phyloP scores from a whole-genome alignment of 352 stramenopile species.

The Phytophthora litchii region DNA sequence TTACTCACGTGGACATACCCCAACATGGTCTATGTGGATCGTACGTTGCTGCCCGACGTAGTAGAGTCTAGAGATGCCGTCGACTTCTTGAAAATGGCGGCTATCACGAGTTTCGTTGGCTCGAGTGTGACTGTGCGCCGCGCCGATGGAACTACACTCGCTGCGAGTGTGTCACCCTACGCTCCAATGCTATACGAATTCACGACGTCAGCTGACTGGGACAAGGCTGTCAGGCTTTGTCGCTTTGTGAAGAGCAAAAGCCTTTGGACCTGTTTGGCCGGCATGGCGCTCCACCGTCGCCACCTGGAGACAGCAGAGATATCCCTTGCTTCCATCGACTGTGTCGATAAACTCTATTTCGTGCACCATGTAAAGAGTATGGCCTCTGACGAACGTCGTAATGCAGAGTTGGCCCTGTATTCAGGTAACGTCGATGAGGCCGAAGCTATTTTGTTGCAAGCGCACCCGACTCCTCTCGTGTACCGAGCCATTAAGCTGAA shows the following conservation, averaged over 20 bases:
- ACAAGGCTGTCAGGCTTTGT: conserved; percentile 92
- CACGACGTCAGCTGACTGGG: conserved; percentile 79
- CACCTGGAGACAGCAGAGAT: conserved; percentile 94
- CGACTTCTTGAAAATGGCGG: conserved; percentile 87
- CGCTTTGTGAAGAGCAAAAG: conserved; percentile 90
- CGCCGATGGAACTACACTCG: conserved; percentile 88
- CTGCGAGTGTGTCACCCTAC: conserved; percentile 80
- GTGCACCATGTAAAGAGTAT: conserved; percentile 90
- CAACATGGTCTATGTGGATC: conserved; percentile 91
- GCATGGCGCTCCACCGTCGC: conserved; percentile 87
- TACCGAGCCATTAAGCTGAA: conserved; percentile 96
- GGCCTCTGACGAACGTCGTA: conserved; percentile 81
- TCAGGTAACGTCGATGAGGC: conserved; percentile 89
- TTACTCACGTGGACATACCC: conserved; percentile 92
- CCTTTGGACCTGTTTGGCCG: conserved; percentile 91
- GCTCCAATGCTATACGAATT: conserved; percentile 90
- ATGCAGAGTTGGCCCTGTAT: conserved; percentile 90
- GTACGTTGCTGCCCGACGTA: conserved; percentile 86
- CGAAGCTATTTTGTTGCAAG: conserved; percentile 92
- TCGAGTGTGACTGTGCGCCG: conserved; percentile 85
- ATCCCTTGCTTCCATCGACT: conserved; percentile 89
- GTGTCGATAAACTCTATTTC: conserved; percentile 95
- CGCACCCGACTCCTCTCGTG: conserved; percentile 84
- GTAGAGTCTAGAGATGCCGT: conserved; percentile 75
- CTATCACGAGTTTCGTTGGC: conserved; percentile 89